These are phyloP conservation scores for Lepidium aucheri DNA, from an alignment of 345 rosid species.

Conservation along the genomic window DNA sequence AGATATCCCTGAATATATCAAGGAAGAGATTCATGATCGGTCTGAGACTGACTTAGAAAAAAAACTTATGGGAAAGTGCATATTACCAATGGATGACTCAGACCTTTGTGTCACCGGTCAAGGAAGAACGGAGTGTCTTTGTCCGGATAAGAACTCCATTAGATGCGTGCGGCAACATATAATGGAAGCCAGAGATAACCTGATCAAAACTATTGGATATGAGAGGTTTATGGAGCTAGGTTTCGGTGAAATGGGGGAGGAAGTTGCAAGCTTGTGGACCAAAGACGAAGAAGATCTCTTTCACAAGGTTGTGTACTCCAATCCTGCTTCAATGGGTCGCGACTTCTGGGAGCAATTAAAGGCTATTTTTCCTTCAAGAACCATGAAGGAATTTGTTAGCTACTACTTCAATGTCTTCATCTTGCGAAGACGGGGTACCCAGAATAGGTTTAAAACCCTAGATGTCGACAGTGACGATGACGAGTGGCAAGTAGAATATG, in stretches of 20 bases:
- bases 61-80: constrained; percentile 48
- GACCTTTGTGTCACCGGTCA: constrained; percentile 25
- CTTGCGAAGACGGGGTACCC: constrained; percentile 54
- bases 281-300: constrained; percentile 61
- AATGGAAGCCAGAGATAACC: constrained; percentile 50
- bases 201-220: constrained; percentile 43
- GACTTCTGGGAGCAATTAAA: constrained; percentile 60
- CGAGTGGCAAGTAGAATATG: constrained; percentile 49
- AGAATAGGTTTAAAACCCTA: constrained; percentile 54
- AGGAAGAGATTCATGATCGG: constrained; percentile 3
- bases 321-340: constrained; percentile 43
- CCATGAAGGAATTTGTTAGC: constrained; percentile 51
- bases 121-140: constrained; percentile 48
- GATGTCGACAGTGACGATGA: constrained; percentile 69
- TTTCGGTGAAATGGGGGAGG: constrained; percentile 69
- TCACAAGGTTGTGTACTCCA: constrained; percentile 43
- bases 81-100: constrained; percentile 47
- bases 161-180: constrained; percentile 63
- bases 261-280: constrained; percentile 52
- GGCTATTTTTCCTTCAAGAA: constrained; percentile 44
- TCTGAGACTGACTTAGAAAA: constrained; percentile 23
- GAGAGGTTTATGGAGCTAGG: constrained; percentile 47
- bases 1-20: constrained; percentile 35
- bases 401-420: constrained; percentile 82
- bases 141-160: constrained; percentile 45